phyloP scores from a whole-genome alignment of 345 rosid species.

The Eutrema japonicum region DNA sequence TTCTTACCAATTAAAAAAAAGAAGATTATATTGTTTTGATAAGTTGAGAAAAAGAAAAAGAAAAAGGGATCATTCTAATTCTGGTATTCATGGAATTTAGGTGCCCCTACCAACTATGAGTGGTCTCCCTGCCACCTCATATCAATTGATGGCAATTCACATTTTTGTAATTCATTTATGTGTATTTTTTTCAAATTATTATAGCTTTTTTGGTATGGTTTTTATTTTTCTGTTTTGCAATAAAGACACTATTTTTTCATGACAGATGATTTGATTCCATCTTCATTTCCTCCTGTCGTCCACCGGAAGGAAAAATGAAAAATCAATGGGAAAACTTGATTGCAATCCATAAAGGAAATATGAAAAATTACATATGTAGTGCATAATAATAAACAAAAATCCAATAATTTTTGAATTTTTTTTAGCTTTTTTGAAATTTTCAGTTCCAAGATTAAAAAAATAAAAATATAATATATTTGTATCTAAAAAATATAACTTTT shows the following conservation, averaged over 20 bases:
- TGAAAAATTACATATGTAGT: background rate
- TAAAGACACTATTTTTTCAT: constrained; percentile 21
- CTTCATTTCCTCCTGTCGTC: constrained; percentile 40
- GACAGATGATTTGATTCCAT: constrained; percentile 51
- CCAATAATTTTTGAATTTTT: no score
- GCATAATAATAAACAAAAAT: no score
- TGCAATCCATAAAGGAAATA: constrained; percentile 16
- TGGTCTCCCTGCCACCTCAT: constrained; percentile 42
- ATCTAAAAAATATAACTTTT: no score
- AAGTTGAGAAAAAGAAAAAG: constrained; percentile 28
- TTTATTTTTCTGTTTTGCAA: background rate
- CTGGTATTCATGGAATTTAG: constrained; percentile 33
- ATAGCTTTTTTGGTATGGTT: background rate
- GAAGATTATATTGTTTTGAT: background rate
- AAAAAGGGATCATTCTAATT: constrained; percentile 29
- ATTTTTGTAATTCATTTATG: background rate
- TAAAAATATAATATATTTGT: no score
- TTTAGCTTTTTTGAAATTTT: no score
- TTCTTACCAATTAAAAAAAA: background rate
- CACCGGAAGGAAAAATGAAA: constrained; percentile 31
- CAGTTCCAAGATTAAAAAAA: no score
- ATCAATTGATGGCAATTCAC: constrained; percentile 34
- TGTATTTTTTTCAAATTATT: constrained; percentile 27
- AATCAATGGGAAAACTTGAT: constrained; percentile 34
- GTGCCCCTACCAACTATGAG: constrained; percentile 39